Evolutionary conservation across 1,284 basidiomycete genomes (phyloP).

Genomic region (Malassezia sympodialis): DNA sequence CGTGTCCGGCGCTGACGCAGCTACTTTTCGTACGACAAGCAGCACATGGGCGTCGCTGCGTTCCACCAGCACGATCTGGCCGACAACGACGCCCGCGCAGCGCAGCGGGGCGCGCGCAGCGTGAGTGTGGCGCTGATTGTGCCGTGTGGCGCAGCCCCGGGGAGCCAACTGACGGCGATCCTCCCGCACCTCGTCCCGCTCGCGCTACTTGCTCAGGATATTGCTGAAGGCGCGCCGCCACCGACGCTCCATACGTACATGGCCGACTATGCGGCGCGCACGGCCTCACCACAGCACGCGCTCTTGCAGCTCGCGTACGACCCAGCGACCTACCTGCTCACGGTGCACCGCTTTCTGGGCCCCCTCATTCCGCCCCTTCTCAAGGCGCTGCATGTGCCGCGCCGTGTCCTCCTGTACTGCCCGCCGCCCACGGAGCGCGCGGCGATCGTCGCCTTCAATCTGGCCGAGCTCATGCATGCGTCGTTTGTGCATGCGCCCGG

Average conservation of each 20-base stretch:
- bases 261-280: neutral
- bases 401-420: conserved; percentile 14
- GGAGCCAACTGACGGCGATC: neutral
- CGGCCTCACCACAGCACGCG: neutral
- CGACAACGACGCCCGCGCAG: neutral
- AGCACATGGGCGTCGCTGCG: conserved; percentile 5
- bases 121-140: conserved; percentile 11
- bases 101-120: conserved; percentile 5
- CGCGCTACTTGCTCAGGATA: neutral
- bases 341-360: conserved; percentile 14
- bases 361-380: conserved; percentile 10
- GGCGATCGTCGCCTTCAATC: conserved; percentile 12
- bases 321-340: conserved; percentile 15
- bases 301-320: conserved; percentile 11
- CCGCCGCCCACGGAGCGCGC: conserved; percentile 16
- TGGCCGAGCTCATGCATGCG: conserved; percentile 14
- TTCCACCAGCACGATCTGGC: conserved; percentile 1
- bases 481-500: conserved; percentile 10
- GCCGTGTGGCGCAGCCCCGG: neutral
- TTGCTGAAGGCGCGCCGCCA: neutral
- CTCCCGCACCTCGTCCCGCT: conserved; percentile 9
- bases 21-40: conserved; percentile 3
- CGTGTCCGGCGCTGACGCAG: neutral
- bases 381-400: conserved; percentile 9
- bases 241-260: neutral